A percentile compares a stretch with the other conserved stretches of the same genome.
Conservation (phyloP, 495 filamentous ascomycete genomes). For the Collariella sp. region DNA sequence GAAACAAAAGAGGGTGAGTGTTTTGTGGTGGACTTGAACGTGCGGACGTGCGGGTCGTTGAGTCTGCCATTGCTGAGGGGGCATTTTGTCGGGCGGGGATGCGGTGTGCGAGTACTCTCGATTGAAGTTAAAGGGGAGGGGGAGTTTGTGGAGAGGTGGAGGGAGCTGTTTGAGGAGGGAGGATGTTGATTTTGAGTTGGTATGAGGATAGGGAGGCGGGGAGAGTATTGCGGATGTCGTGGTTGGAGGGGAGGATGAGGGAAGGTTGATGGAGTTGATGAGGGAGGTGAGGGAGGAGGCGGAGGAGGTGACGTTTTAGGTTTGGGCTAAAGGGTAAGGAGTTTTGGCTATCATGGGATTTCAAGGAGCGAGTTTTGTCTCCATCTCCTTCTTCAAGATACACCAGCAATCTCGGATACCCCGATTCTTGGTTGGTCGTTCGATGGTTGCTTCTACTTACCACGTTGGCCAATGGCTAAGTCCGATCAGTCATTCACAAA, state of each 20-base stretch:
- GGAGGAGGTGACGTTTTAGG: conserved; percentile 22
- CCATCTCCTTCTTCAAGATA: too few relatives aligned
- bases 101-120: conserved; percentile 22
- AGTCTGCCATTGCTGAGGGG: conserved; percentile 19
- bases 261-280: conserved; percentile 16
- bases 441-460: too few relatives aligned
- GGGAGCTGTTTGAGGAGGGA: conserved; percentile 12
- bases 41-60: conserved; percentile 26
- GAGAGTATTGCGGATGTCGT: conserved; percentile 25
- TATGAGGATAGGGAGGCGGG: conserved; percentile 18
- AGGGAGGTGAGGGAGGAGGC: conserved; percentile 13
- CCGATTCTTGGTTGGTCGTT: too few relatives aligned
- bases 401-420: too few relatives aligned
- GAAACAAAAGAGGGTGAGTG: conserved; percentile 12
- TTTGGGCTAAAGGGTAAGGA: too few relatives aligned
- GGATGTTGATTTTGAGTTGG: conserved; percentile 24
- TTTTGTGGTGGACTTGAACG: conserved; percentile 30
- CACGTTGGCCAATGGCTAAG: too few relatives aligned
- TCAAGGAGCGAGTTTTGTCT: too few relatives aligned
- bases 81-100: conserved; percentile 18
- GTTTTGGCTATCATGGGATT: too few relatives aligned
- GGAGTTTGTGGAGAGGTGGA: conserved; percentile 20
- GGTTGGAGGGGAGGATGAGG: conserved; percentile 20
- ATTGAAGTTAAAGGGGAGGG: conserved; percentile 7
- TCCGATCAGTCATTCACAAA: too few relatives aligned